Percentiles rank a stretch among this genome's conserved stretches.
Conservation (phyloP, 192 early-diverging fungal species). For the Linnemannia zychae region DNA sequence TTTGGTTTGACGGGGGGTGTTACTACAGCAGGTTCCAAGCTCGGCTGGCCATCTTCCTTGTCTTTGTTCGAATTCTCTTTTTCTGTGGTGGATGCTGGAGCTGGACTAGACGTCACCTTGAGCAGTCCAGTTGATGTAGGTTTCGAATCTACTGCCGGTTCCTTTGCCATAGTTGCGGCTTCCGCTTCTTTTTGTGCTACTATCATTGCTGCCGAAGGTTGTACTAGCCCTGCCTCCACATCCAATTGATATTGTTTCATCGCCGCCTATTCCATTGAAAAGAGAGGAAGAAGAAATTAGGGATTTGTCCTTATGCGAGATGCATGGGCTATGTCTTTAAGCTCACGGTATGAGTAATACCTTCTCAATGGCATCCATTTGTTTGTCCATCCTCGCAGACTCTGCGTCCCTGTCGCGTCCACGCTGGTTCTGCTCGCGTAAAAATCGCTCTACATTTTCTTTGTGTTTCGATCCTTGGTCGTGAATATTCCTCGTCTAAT, state of each 20-base stretch:
- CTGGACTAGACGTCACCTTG: neutral
- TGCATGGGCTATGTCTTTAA: neutral
- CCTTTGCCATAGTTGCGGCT: neutral
- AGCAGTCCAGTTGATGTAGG: neutral
- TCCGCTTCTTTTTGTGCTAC: neutral
- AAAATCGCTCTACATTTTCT: conserved; percentile 82
- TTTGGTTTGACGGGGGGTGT: neutral
- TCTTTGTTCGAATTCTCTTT: neutral
- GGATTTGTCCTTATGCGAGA: too few species aligned
- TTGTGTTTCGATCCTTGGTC: conserved; percentile 87
- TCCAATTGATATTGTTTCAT: conserved; percentile 60
- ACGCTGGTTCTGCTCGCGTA: conserved; percentile 69
- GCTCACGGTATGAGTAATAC: conserved; percentile 12
- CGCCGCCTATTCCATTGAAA: conserved; percentile 42
- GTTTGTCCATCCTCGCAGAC: conserved; percentile 61
- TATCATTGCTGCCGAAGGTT: conserved; percentile 17
- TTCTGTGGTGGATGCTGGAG: neutral
- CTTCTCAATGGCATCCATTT: conserved; percentile 78
- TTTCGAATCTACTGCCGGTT: neutral
- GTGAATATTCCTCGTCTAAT: conserved; percentile 67
- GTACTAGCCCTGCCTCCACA: conserved; percentile 54
- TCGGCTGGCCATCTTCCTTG: neutral
- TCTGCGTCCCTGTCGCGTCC: conserved; percentile 61
- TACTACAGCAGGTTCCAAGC: neutral
- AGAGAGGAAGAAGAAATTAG: neutral